Conservation (phyloP, 352 stramenopile genomes). For the Phytopythium vexans region DNA sequence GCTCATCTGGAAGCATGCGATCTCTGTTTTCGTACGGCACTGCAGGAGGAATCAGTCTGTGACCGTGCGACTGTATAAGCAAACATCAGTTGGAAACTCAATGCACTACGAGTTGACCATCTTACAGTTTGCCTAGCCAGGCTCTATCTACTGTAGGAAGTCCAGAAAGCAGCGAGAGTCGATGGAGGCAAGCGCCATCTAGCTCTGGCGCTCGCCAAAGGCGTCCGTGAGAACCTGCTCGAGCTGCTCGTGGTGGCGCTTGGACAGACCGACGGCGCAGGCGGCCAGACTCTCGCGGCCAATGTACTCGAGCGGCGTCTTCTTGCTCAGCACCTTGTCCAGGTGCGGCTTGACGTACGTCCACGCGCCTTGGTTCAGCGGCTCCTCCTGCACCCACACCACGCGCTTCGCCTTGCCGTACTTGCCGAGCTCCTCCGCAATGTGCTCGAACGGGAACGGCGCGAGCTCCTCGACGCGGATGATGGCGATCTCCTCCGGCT, state of each 20-base stretch:
- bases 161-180: too few relatives aligned
- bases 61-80: too few relatives aligned
- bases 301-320: conserved; percentile 61
- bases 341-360: conserved; percentile 64
- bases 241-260: conserved; percentile 60
- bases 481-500: conserved; percentile 55
- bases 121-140: too few relatives aligned
- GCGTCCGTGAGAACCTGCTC: conserved; percentile 63
- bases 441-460: conserved; percentile 80
- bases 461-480: conserved; percentile 79
- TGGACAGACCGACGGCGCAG: conserved; percentile 68
- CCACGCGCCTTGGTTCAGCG: conserved; percentile 80
- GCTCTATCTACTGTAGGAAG: too few relatives aligned
- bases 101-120: too few relatives aligned
- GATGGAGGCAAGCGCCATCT: neutral
- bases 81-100: too few relatives aligned
- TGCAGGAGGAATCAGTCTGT: too few relatives aligned
- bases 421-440: conserved; percentile 46
- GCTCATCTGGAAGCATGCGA: too few relatives aligned
- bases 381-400: conserved; percentile 82
- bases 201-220: conserved; percentile 27
- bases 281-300: conserved; percentile 69
- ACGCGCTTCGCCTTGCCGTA: conserved; percentile 68
- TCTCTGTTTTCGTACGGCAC: too few relatives aligned
- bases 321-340: conserved; percentile 66